These are phyloP conservation scores for Amauroascus verrucosus DNA, from an alignment of 2,329 filamentous ascomycete genomes.

Conservation along the genomic window DNA sequence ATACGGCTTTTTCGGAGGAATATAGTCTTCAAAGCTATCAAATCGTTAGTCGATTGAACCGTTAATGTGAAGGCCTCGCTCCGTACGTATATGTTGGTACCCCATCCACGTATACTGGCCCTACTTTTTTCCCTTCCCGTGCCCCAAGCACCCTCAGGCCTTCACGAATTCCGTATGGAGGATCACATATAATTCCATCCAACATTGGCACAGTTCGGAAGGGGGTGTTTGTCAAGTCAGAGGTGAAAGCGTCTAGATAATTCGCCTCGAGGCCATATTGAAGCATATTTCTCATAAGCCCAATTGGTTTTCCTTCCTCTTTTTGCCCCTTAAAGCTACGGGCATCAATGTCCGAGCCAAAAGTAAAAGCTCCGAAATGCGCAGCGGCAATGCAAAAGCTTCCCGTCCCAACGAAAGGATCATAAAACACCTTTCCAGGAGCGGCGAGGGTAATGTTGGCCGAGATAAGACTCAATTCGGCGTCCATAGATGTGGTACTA, in stretches of 20 bases:
- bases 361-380: conserved; percentile 73
- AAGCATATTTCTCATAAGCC: conserved; percentile 61
- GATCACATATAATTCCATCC: conserved; percentile 90
- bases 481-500: conserved; percentile 94
- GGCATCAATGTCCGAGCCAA: conserved; percentile 90
- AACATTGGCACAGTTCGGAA: conserved; percentile 53
- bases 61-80: not conserved
- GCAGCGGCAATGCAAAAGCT: conserved; percentile 85
- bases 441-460: conserved; percentile 79
- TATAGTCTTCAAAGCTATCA: conserved; percentile 52
- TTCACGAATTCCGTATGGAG: conserved; percentile 89
- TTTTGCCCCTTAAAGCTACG: conserved; percentile 61
- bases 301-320: conserved; percentile 36
- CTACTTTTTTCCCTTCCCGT: conserved; percentile 47
- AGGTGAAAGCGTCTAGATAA: conserved; percentile 69
- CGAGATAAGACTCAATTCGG: conserved; percentile 80
- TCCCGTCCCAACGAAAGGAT: conserved; percentile 91
- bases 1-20: conserved; percentile 85
- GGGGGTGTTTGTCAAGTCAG: conserved; percentile 81
- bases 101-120: conserved; percentile 53
- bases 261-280: conserved; percentile 62
- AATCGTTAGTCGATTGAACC: not conserved
- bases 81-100: conserved; percentile 57
- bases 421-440: conserved; percentile 79
- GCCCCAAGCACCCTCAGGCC: conserved; percentile 78